A percentile compares a stretch with the other conserved stretches of the same genome.
phyloP scores from a whole-genome alignment of 192 early-diverging fungal genomes.

The Borealophlyctis nickersoniae region DNA sequence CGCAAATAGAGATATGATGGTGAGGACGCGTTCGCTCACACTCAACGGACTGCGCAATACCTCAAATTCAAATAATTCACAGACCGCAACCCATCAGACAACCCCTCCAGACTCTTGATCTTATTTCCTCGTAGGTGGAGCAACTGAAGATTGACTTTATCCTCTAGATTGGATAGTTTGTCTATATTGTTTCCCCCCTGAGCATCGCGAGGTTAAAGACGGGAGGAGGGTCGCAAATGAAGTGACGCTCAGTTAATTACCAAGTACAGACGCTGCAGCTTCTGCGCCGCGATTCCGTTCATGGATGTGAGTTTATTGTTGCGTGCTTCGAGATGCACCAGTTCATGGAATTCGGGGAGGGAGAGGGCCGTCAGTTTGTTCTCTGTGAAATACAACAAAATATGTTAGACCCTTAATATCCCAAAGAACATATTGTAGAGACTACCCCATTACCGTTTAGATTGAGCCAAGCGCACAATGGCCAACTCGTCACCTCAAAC shows the following conservation, averaged over 20 bases:
- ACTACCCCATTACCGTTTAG: conserved; percentile 41
- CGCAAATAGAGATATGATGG: not conserved
- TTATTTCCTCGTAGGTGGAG: conserved; percentile 49
- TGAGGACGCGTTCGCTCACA: not conserved
- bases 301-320: conserved; percentile 38
- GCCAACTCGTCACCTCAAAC: conserved; percentile 36
- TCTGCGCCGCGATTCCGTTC: conserved; percentile 29
- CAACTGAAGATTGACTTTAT: conserved; percentile 37
- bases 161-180: conserved; percentile 23
- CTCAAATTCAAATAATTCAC: conserved; percentile 52
- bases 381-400: conserved; percentile 32
- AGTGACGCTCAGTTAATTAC: conserved; percentile 26
- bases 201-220: too few relatives aligned
- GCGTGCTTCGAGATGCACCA: conserved; percentile 45
- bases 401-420: not conserved
- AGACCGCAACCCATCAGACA: conserved; percentile 20
- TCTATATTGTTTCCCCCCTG: conserved; percentile 42
- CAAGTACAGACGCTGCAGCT: conserved; percentile 53
- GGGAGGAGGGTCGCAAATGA: conserved; percentile 12
- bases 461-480: conserved; percentile 46
- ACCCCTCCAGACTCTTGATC: conserved; percentile 35
- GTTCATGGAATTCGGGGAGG: conserved; percentile 40
- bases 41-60: conserved; percentile 1
- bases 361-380: conserved; percentile 39
- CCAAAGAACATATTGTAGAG: not conserved